phyloP scores from a whole-genome alignment of 495 filamentous ascomycete species.

The Lasiosphaeria hispida region DNA sequence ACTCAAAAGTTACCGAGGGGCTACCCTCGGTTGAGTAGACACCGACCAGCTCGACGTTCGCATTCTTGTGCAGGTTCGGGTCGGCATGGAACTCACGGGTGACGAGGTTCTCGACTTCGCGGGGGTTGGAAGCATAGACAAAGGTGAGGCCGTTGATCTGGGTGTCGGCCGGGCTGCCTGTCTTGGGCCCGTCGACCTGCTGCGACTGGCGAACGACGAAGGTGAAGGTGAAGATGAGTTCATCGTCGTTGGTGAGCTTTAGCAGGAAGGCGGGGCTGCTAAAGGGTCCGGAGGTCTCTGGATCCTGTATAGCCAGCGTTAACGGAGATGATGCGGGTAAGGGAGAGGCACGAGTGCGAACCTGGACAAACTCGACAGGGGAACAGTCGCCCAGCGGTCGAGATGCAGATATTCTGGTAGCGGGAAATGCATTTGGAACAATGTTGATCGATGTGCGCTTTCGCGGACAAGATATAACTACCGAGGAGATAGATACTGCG shows the following conservation, averaged over 20 bases:
- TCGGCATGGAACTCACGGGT: conserved; percentile 95
- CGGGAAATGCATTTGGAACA: conserved; percentile 84
- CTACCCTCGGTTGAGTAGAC: conserved; percentile 80
- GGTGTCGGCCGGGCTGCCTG: conserved; percentile 63
- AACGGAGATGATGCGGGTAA: conserved; percentile 14
- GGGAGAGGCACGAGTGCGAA: conserved; percentile 32
- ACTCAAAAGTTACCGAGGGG: conserved; percentile 84
- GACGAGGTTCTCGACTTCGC: conserved; percentile 88
- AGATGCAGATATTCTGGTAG: conserved; percentile 72
- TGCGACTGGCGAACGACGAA: conserved; percentile 76
- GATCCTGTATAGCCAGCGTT: conserved; percentile 59
- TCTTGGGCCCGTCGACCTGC: conserved; percentile 34
- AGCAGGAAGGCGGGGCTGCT: conserved; percentile 72
- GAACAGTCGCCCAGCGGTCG: conserved; percentile 71
- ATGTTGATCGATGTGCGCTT: conserved; percentile 73
- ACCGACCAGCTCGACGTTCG: conserved; percentile 89
- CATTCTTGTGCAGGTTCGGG: conserved; percentile 94
- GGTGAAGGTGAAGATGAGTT: conserved; percentile 87
- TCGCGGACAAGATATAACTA: conserved; percentile 74
- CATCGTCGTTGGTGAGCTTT: conserved; percentile 85
- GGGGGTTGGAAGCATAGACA: conserved; percentile 77
- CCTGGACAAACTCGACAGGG: conserved; percentile 89
- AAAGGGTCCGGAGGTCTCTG: conserved; percentile 59
- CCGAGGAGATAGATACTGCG: conserved; percentile 75
- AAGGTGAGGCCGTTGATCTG: conserved; percentile 87